A percentile compares a stretch with the other conserved stretches of the same genome.
phyloP scores from a whole-genome alignment of 768 basidiomycete genomes.

The Boletus vermiculosoides region DNA sequence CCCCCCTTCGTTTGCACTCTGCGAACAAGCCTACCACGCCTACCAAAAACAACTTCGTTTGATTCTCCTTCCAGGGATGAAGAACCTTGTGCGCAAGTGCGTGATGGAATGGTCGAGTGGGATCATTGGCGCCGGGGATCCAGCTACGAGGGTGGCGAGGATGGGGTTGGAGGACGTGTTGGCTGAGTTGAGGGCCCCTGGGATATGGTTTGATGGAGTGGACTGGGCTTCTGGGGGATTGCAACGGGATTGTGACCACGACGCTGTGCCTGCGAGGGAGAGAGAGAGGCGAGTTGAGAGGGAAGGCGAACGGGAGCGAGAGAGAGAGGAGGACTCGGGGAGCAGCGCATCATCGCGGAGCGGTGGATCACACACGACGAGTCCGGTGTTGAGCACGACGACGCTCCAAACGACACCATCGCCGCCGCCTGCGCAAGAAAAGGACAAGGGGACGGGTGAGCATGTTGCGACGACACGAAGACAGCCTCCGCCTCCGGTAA shows the following conservation, averaged over 20 bases:
- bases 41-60: conserved; percentile 58
- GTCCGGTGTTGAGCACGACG: conserved; percentile 70
- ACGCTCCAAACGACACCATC: conserved; percentile 79
- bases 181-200: conserved; percentile 50
- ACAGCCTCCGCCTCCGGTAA: conserved; percentile 30
- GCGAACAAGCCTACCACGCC: conserved; percentile 59
- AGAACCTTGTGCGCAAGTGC: conserved; percentile 62
- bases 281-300: conserved; percentile 27
- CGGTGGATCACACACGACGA: conserved; percentile 59
- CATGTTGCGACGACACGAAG: conserved; percentile 11
- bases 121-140: conserved; percentile 42
- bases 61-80: conserved; percentile 64
- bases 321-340: conserved; percentile 48
- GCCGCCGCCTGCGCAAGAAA: conserved; percentile 53
- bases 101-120: conserved; percentile 61
- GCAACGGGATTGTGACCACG: conserved; percentile 37
- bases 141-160: conserved; percentile 51
- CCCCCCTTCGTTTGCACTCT: conserved; percentile 62
- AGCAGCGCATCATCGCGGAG: conserved; percentile 47
- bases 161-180: conserved; percentile 66
- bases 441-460: conserved; percentile 35
- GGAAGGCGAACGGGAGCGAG: conserved; percentile 35
- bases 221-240: conserved; percentile 49
- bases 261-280: conserved; percentile 26
- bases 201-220: conserved; percentile 70